These are phyloP conservation scores for Tarenaya hassleriana DNA, from an alignment of 345 rosid genomes.

Conservation along the genomic window DNA sequence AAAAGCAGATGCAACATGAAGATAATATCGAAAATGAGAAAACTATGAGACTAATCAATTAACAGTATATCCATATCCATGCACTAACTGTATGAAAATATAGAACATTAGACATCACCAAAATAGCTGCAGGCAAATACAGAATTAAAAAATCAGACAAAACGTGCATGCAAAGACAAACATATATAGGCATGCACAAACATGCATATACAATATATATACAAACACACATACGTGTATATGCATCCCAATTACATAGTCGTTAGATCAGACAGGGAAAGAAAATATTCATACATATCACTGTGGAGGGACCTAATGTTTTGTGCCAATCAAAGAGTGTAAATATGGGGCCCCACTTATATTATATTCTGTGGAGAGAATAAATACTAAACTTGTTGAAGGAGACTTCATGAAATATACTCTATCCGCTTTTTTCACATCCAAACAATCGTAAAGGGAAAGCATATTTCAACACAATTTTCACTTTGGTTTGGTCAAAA, in stretches of 20 bases:
- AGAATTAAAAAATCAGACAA: slow-evolving; percentile 16
- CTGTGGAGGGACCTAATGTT: slow-evolving; percentile 48
- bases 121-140: slow-evolving; percentile 16
- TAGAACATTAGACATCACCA: slow-evolving; percentile 6
- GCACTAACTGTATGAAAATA: slow-evolving; percentile 5
- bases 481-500: slow-evolving; percentile 38
- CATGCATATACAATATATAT: background rate
- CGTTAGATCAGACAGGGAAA: slow-evolving; percentile 28
- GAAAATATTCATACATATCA: slow-evolving; percentile 32
- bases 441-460: slow-evolving; percentile 49
- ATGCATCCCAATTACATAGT: no score
- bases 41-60: no score
- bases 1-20: no score
- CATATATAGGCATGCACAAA: no score
- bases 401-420: slow-evolving; percentile 77
- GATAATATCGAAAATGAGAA: no score
- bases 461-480: slow-evolving; percentile 33
- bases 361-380: slow-evolving; percentile 51
- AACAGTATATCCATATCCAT: no score
- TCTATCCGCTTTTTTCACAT: slow-evolving; percentile 56
- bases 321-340: slow-evolving; percentile 49
- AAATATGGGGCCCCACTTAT: slow-evolving; percentile 38
- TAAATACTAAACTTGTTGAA: slow-evolving; percentile 88
- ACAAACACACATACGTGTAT: no score
- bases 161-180: slow-evolving; percentile 21